Base-by-base conservation (phyloP, 495 filamentous ascomycete species). In the Hypomontagnella monticulosa region DNA sequence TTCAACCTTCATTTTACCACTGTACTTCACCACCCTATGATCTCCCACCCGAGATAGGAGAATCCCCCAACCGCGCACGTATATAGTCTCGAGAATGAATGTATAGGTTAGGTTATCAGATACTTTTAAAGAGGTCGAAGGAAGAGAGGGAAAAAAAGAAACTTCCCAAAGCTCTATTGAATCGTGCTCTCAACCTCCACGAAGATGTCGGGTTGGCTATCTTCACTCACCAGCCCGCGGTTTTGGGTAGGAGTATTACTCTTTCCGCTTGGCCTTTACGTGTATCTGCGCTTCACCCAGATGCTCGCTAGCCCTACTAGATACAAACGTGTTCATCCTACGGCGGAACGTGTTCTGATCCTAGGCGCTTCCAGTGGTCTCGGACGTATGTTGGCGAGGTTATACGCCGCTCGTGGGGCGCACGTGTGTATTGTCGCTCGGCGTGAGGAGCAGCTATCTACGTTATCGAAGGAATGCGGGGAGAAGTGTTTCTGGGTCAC, bases 311-410 rank as follows among this genome's bases (percentile, higher is more conserved):
- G 42, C 18, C 43, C 60, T 4, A 46, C 8, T 0, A 69, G 70
- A 42, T 30, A 37, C 0, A 20, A 18, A 5, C 63, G 23, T 6
- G 36, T 73, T 6, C 38, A 5, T 3, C 65, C 53, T 43, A 55
- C 27, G 4, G 36, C 66, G 14, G 73, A 75, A 32, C 71, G 73
- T 10, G 68, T 75, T 20, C 52, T 75, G 15, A 60, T 75, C 30
- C 46, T 75, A 47, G 73, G 73, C 0, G 73, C 73, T 0, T 75
- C 73, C 0, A 75, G 73, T 37, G 73, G 73, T 7, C 65, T 75
- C 10, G 73, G 73, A 3, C 71, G 71, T 5, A 36, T 54, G 3
- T 34, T 73, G 10, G 57, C 66, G 3, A 68, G 61, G 37, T 55
- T 34, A 3, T 75, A 75, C 49, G 63, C 68, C 0, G 56, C 51